Conservation (phyloP, 164 flowering plant species). For the Magnolia kwangsiensis region DNA sequence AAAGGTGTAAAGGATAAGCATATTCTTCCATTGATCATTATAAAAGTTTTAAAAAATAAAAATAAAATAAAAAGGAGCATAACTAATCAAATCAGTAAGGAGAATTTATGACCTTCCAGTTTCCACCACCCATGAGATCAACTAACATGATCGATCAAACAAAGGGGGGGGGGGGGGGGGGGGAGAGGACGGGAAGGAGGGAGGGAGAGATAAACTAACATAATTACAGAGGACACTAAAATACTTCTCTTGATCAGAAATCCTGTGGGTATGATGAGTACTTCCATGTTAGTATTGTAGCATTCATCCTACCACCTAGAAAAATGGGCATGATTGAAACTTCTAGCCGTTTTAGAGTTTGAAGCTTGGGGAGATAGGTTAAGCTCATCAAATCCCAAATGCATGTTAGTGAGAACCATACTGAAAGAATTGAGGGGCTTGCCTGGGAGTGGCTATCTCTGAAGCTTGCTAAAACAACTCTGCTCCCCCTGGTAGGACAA, state of each 20-base stretch:
- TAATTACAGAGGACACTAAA: not conserved
- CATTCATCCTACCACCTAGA: not conserved
- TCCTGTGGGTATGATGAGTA: not conserved
- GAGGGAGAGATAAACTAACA: not conserved
- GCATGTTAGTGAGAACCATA: not conserved
- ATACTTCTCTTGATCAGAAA: not conserved
- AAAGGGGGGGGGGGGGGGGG: not conserved
- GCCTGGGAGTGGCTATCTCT: constrained; percentile 35
- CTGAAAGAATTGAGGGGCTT: constrained; percentile 13
- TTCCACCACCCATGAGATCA: no score
- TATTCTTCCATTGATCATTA: no score
- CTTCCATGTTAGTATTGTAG: not conserved
- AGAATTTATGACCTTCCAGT: no score
- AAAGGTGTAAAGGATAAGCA: no score
- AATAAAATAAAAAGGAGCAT: no score
- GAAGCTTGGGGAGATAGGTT: not conserved
- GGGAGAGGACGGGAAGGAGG: not conserved
- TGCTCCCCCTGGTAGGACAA: constrained; percentile 34
- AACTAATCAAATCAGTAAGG: no score
- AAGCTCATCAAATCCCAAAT: not conserved
- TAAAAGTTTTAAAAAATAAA: no score
- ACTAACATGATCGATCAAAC: not conserved
- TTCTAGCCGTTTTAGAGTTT: not conserved
- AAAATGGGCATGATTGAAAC: not conserved
- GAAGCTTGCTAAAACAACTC: constrained; percentile 39